Conservation (phyloP, 345 rosid genomes). For the Eutrema heterophyllum region DNA sequence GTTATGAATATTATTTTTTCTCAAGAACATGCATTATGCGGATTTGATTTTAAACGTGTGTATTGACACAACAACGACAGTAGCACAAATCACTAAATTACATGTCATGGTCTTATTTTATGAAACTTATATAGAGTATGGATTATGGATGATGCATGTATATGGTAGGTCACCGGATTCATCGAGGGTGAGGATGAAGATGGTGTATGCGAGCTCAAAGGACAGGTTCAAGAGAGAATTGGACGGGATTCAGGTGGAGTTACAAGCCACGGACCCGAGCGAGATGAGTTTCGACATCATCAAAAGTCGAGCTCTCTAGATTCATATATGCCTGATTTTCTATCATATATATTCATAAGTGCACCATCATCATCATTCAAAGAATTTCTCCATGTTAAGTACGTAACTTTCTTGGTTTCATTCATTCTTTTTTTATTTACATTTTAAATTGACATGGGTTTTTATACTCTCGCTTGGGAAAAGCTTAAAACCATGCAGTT, state of each 20-base stretch:
- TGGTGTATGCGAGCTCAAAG: slow-evolving; percentile 95
- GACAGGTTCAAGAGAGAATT: slow-evolving; percentile 96
- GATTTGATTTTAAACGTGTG: background rate
- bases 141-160: background rate
- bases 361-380: slow-evolving; percentile 5
- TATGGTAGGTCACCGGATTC: slow-evolving; percentile 74
- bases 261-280: slow-evolving; percentile 98
- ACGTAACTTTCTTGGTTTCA: slow-evolving; percentile 28
- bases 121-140: background rate
- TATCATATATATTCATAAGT: background rate
- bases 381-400: slow-evolving; percentile 11
- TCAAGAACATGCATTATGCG: background rate
- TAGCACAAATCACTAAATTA: background rate
- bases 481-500: slow-evolving; percentile 23
- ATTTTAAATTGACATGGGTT: slow-evolving; percentile 17
- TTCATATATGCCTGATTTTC: background rate
- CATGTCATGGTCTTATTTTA: background rate
- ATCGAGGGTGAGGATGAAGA: slow-evolving; percentile 77
- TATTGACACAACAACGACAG: background rate
- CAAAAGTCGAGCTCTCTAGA: slow-evolving; percentile 68
- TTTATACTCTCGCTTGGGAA: slow-evolving; percentile 2
- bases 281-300: slow-evolving; percentile 94
- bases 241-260: slow-evolving; percentile 91
- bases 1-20: background rate
- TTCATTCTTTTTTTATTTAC: slow-evolving; percentile 11